Percentiles rank a stretch among this genome's conserved stretches.
These are phyloP conservation scores for Venustampulla echinocandica DNA, from an alignment of 495 filamentous ascomycete genomes.

Conservation along the genomic window DNA sequence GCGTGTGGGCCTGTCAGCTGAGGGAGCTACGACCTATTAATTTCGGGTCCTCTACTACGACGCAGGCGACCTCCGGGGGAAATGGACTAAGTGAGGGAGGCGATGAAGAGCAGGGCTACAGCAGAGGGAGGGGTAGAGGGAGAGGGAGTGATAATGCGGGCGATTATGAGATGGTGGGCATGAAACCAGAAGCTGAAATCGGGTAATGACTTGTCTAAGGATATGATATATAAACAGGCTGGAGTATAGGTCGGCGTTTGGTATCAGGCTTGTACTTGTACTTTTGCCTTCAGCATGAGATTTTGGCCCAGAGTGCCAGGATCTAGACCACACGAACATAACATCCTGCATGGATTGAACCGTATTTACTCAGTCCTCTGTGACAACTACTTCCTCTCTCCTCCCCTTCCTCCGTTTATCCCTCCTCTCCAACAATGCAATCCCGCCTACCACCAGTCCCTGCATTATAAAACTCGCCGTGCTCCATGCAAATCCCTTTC, in stretches of 20 bases:
- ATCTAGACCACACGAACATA: too few relatives aligned
- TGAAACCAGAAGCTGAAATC: slow-evolving; percentile 39
- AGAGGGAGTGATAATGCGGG: slow-evolving; percentile 51
- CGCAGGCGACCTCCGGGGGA: slow-evolving; percentile 20
- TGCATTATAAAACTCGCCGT: slow-evolving; percentile 22
- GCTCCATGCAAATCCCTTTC: slow-evolving; percentile 29
- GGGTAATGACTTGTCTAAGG: slow-evolving; percentile 1
- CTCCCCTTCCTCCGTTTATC: slow-evolving; percentile 19
- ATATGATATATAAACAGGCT: not conserved
- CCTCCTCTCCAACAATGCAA: slow-evolving; percentile 23
- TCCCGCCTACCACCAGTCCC: slow-evolving; percentile 22
- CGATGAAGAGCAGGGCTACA: slow-evolving; percentile 42
- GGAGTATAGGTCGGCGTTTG: not conserved
- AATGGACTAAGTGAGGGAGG: slow-evolving; percentile 11
- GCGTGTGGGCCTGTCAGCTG: slow-evolving; percentile 86
- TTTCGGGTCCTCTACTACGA: slow-evolving; percentile 57
- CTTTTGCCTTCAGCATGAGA: not conserved
- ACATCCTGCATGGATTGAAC: too few relatives aligned
- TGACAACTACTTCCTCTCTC: too few relatives aligned
- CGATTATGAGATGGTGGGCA: slow-evolving; percentile 75
- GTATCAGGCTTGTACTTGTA: not conserved
- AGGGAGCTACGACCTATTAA: slow-evolving; percentile 80
- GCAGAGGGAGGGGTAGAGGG: slow-evolving; percentile 41
- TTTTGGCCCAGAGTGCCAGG: too few relatives aligned
- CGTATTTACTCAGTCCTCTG: too few relatives aligned